phyloP scores from a whole-genome alignment of 163 green algal genomes.

The Scenedesmus sp. region DNA sequence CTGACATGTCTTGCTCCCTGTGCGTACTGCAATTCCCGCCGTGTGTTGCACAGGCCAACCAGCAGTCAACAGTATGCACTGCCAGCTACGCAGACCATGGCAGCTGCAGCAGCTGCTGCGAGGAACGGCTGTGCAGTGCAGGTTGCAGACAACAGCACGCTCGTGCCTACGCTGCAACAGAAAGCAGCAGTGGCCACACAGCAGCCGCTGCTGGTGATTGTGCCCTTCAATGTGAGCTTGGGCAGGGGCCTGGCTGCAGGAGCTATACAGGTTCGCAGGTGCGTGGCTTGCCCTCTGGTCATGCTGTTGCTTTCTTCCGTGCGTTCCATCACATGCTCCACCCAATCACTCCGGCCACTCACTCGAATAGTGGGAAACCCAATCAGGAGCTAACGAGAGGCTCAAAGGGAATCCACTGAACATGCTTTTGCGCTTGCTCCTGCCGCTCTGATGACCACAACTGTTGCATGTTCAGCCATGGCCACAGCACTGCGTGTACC shows the following conservation, averaged over 20 bases:
- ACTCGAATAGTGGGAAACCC: no score
- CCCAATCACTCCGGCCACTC: no score
- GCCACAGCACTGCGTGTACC: no score
- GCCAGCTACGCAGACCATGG: not conserved
- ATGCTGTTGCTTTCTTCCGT: no score
- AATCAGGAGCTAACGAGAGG: no score
- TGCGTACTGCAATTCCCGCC: not conserved
- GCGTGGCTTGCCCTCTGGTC: not conserved
- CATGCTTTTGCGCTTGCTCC: no score
- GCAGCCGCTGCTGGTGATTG: slow-evolving; percentile 12
- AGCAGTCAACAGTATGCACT: not conserved
- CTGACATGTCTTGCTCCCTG: not conserved
- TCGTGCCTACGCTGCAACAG: not conserved
- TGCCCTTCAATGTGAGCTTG: not conserved
- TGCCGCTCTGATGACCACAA: no score
- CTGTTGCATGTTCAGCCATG: no score
- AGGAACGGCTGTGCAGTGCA: not conserved
- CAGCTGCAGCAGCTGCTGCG: not conserved
- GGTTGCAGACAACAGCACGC: not conserved
- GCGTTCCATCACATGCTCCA: no score
- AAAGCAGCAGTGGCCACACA: not conserved
- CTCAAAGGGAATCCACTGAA: no score
- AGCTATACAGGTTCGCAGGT: not conserved
- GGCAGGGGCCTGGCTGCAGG: not conserved
- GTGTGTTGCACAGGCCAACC: not conserved